Base-by-base conservation (phyloP, 305 asterid species). In the Coffea humblotiana region DNA sequence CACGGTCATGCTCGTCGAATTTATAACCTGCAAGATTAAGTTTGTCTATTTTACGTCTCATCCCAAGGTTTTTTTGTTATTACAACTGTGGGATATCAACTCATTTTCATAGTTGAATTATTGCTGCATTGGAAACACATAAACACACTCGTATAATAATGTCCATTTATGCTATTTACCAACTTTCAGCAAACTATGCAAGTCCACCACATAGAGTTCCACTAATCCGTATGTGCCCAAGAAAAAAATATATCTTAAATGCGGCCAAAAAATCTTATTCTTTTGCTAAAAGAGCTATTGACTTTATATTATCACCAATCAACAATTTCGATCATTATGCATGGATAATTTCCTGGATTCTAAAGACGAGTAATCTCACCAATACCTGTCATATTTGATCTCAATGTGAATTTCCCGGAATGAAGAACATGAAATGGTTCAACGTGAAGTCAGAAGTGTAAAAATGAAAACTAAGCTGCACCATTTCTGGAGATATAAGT, bases 21-120 rank as follows among this genome's bases (percentile, higher is more conserved):
- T 83, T 86, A 82, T 94, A 93, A 90, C 97, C 97, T 92, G 97
- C 97, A 92, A 92, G 84, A 91, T 88, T 79, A 67, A 86, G 84
- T 83, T 88, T 37, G 74, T 86, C 86, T 72, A 80, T 75, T 85
- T 89, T 79, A 89, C 71, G 81, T 85, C 66, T 60, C 84, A 18
- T 79, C 83, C 87, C 71, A 75, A 71, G 72, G 84, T 76, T 82
- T 81, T 32, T 83, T 83, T 23, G 77, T 8, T 27, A 80, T 58
- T 85, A 75, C 72, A 54, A 77, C 78, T 81, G 86, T 72, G 60
- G 83, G 81, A 63, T 74, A 45, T 76, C 79, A 61, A 76, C 58
- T 67, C 72, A 65, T 32, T 77, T 35, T 65, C 47, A 49, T 32
- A 77, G 66, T 70, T 74, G 76, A 65, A 75, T 79, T 72, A 29